Percentiles rank a stretch among this genome's conserved stretches.
These are phyloP conservation scores for Volvox reticuliferus DNA, from an alignment of 139 green algal species.

Conservation along the genomic window DNA sequence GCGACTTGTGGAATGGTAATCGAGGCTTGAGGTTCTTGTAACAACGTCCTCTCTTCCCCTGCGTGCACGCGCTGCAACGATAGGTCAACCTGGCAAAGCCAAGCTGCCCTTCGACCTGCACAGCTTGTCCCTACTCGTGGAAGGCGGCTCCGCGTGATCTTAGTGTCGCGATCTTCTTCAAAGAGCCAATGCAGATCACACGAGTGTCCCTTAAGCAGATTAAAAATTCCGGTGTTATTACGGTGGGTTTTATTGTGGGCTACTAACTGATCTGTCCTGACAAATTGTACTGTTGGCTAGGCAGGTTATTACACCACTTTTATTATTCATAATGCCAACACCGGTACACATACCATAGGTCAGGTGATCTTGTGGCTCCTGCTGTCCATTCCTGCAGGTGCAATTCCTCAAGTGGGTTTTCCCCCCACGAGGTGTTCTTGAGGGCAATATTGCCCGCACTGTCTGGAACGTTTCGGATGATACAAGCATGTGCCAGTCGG, in stretches of 20 bases:
- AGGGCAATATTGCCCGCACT: neutral
- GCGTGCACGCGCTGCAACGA: neutral
- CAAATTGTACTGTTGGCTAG: no score
- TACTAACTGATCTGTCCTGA: no score
- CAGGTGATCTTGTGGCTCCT: no score
- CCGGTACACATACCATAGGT: no score
- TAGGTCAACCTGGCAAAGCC: constrained; percentile 17
- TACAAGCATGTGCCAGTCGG: constrained; percentile 6
- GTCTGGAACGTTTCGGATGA: constrained; percentile 9
- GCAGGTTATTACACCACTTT: no score
- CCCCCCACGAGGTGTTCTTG: neutral
- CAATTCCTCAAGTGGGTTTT: constrained; percentile 23
- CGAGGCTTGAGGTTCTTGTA: no score
- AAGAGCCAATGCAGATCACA: constrained; percentile 8
- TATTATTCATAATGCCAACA: no score
- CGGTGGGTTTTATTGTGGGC: neutral
- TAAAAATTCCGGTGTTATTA: neutral
- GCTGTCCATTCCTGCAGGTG: neutral
- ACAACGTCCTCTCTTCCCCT: no score
- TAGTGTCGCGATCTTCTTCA: neutral
- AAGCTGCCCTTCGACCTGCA: neutral
- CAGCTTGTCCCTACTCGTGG: neutral
- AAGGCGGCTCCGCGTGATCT: neutral
- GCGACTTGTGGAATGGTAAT: no score
- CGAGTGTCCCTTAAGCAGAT: neutral